Evolutionary conservation across 2,329 filamentous ascomycete species (phyloP).

Genomic region (Trichoderma simmonsii): DNA sequence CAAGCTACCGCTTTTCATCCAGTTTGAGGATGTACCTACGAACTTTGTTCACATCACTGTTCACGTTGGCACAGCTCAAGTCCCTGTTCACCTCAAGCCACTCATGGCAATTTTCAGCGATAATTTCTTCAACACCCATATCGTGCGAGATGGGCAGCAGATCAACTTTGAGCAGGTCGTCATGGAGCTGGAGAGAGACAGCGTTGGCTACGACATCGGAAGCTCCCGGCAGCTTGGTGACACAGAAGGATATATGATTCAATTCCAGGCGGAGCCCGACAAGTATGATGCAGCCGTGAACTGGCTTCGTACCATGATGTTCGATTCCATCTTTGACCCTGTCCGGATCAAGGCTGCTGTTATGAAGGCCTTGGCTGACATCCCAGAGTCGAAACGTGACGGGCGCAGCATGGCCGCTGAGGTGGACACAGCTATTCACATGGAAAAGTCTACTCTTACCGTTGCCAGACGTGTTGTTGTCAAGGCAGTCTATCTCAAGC

Average conservation of each 20-base stretch:
- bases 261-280: slow-evolving; percentile 81
- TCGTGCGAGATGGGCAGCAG: slow-evolving; percentile 69
- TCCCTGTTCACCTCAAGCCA: slow-evolving; percentile 81
- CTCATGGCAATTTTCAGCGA: slow-evolving; percentile 80
- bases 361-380: slow-evolving; percentile 82
- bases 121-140: slow-evolving; percentile 92
- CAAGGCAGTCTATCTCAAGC: slow-evolving; percentile 81
- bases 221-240: slow-evolving; percentile 68
- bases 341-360: slow-evolving; percentile 61
- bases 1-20: slow-evolving; percentile 79
- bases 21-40: slow-evolving; percentile 91
- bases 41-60: slow-evolving; percentile 87
- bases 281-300: slow-evolving; percentile 80
- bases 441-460: slow-evolving; percentile 70
- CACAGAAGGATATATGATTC: slow-evolving; percentile 75
- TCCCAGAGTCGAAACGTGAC: slow-evolving; percentile 87
- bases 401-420: slow-evolving; percentile 66
- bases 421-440: slow-evolving; percentile 74
- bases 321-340: slow-evolving; percentile 83
- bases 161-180: slow-evolving; percentile 91
- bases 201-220: slow-evolving; percentile 75
- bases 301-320: slow-evolving; percentile 84
- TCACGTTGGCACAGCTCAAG: slow-evolving; percentile 71
- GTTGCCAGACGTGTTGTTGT: slow-evolving; percentile 80
- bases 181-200: slow-evolving; percentile 85